Conservation (phyloP, 495 filamentous ascomycete genomes). For the Daldinia caldariorum region DNA sequence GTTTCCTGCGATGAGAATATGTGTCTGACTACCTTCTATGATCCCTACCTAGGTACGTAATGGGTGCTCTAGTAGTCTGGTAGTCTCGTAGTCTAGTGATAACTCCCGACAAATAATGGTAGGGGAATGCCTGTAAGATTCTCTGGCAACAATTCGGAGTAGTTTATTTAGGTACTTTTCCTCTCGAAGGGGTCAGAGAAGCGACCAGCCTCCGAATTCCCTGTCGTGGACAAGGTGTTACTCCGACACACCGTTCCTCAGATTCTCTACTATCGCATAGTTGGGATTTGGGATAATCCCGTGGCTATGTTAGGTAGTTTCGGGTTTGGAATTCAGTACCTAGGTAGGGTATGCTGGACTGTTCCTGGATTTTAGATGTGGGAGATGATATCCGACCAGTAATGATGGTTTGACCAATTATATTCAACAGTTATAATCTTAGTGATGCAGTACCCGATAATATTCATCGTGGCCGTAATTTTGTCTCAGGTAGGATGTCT, state of each 20-base stretch:
- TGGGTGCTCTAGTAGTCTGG: too few species aligned
- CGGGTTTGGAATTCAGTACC: not conserved
- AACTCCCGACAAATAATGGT: constrained; percentile 27
- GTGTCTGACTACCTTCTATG: constrained; percentile 13
- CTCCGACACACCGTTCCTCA: constrained; percentile 27
- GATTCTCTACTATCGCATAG: constrained; percentile 2
- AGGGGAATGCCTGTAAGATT: not conserved
- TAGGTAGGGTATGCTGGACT: not conserved
- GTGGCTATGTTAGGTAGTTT: not conserved
- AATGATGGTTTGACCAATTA: constrained; percentile 38
- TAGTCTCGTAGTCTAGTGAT: constrained; percentile 12
- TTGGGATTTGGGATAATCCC: constrained; percentile 1
- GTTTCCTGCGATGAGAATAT: constrained; percentile 12
- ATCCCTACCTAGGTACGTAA: constrained; percentile 5
- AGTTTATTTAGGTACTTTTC: constrained; percentile 30
- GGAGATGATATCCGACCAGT: constrained; percentile 35
- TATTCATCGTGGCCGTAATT: constrained; percentile 21
- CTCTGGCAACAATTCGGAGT: constrained; percentile 32
- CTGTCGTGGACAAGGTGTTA: constrained; percentile 34
- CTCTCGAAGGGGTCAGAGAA: constrained; percentile 27
- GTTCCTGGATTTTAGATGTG: constrained; percentile 26
- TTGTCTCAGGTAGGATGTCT: constrained; percentile 18
- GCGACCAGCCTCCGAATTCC: constrained; percentile 38
- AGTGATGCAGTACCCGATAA: constrained; percentile 32
- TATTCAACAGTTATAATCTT: constrained; percentile 19